Conservation (phyloP, 768 basidiomycete genomes). For the Hebeloma cylindrosporum region DNA sequence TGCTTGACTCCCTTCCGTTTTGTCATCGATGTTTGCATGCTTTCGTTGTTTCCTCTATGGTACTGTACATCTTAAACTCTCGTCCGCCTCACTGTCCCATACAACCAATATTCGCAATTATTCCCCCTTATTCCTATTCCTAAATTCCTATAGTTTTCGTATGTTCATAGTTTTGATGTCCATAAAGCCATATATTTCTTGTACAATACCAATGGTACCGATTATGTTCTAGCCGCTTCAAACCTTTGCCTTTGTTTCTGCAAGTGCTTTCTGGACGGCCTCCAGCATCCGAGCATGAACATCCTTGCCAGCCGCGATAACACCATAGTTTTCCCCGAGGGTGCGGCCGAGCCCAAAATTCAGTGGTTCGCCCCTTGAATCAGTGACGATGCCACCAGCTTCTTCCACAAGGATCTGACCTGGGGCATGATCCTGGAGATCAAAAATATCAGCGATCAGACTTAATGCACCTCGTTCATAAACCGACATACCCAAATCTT, state of each 20-base stretch:
- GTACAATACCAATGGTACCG: no score
- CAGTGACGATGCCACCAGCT: slow-evolving; percentile 85
- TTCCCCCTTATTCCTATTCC: no score
- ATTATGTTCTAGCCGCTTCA: no score
- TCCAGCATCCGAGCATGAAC: slow-evolving; percentile 68
- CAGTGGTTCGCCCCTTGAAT: slow-evolving; percentile 75
- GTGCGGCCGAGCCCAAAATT: slow-evolving; percentile 88
- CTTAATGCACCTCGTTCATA: not conserved
- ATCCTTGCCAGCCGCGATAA: slow-evolving; percentile 78
- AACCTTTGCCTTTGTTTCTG: slow-evolving; percentile 34
- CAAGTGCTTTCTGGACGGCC: slow-evolving; percentile 64
- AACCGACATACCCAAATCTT: slow-evolving; percentile 84
- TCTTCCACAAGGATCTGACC: slow-evolving; percentile 84
- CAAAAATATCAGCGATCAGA: not conserved
- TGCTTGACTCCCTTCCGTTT: no score
- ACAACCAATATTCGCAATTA: no score
- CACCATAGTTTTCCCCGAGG: slow-evolving; percentile 82
- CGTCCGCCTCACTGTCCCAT: no score
- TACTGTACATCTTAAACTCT: no score
- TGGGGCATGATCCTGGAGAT: slow-evolving; percentile 80
- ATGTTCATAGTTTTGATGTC: no score
- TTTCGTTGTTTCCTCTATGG: no score
- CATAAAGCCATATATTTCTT: no score
- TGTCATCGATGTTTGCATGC: no score
- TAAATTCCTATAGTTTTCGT: no score